A percentile compares a stretch with the other conserved stretches of the same genome.
Conservation (phyloP, 345 rosid genomes). For the Salix purpurea region DNA sequence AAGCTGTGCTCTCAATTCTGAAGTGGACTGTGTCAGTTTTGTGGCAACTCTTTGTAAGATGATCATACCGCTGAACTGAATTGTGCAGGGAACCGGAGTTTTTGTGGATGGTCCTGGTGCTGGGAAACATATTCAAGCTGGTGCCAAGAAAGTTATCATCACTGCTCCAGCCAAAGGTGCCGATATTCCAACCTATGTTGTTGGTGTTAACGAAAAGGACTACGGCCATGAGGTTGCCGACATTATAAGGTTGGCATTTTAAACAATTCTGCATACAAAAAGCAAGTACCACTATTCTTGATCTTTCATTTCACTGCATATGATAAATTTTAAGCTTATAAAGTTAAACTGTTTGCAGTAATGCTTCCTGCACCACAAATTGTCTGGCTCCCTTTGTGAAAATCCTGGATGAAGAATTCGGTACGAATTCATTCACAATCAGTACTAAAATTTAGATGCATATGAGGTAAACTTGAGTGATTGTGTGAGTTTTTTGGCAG, state of each 20-base stretch:
- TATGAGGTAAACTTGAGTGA: neutral
- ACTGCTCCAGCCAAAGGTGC: slow-evolving; percentile 99
- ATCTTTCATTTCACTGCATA: neutral
- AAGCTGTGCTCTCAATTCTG: neutral
- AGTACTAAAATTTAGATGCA: neutral
- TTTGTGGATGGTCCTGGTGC: slow-evolving; percentile 99
- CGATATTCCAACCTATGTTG: slow-evolving; percentile 90
- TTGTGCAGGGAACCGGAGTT: slow-evolving; percentile 85
- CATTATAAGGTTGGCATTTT: slow-evolving; percentile 63
- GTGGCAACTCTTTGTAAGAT: neutral
- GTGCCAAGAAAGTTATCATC: slow-evolving; percentile 93
- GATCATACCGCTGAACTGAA: neutral
- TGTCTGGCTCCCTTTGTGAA: slow-evolving; percentile 94
- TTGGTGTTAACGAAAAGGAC: slow-evolving; percentile 89
- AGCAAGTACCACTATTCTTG: neutral
- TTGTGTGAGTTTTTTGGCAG: slow-evolving; percentile 32
- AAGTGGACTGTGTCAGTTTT: neutral
- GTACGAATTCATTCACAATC: slow-evolving; percentile 28
- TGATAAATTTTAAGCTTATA: neutral
- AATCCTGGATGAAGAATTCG: slow-evolving; percentile 85
- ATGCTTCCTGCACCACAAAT: slow-evolving; percentile 98
- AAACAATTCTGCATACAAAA: neutral
- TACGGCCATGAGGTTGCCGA: slow-evolving; percentile 67
- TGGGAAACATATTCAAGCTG: slow-evolving; percentile 97
- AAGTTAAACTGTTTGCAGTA: slow-evolving; percentile 40